Base-by-base conservation (phyloP, 2,329 filamentous ascomycete species). In the Cladophialophora bantiana region DNA sequence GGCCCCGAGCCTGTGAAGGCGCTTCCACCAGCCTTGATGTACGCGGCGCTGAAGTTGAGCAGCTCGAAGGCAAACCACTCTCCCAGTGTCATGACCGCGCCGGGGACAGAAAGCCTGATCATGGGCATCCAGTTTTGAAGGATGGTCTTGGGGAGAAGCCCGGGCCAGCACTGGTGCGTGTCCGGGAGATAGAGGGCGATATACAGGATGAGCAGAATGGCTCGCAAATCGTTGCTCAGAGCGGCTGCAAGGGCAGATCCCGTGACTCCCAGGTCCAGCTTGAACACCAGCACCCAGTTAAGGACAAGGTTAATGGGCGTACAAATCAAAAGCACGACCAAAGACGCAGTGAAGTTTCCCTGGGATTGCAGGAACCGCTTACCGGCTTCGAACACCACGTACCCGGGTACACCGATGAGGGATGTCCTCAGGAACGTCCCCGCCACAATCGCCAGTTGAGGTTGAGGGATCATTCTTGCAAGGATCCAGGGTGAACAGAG, bases 51-150 rank as follows among this genome's bases (percentile, higher is more conserved):
- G 13, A 94, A 82, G 0, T 91, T 94, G 66, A 94, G 82, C 57
- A 94, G 87, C 76, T 95, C 92, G 77, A 96, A 95, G 7, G 92
- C 91, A 20, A 94, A 83, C 82, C 90, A 94, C 75, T 95, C 92
- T 3, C 91, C 91, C 75, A 93, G 86, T 1, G 94, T 89, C 91
- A 95, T 95, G 71, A 94, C 81, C 77, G 95, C 88, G 2, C 92
- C 92, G 0, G 92, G 92, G 13, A 94, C 80, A 0, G 92, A 90
- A 55, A 96, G 86, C 53, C 86, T 85, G 73, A 95, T 86, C 92
- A 93, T 93, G 9, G 87, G 86, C 2, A 81, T 80, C 89, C 89
- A 92, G 74, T 91, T 91, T 36, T 78, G 78, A 63, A 90, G 81
- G 0, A 88, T 87, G 42, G 84, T 83, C 62, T 78, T 80, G n/a